A percentile compares a stretch with the other conserved stretches of the same genome.
phyloP scores from a whole-genome alignment of 1,284 basidiomycete species.

The Dichomitus squalens region DNA sequence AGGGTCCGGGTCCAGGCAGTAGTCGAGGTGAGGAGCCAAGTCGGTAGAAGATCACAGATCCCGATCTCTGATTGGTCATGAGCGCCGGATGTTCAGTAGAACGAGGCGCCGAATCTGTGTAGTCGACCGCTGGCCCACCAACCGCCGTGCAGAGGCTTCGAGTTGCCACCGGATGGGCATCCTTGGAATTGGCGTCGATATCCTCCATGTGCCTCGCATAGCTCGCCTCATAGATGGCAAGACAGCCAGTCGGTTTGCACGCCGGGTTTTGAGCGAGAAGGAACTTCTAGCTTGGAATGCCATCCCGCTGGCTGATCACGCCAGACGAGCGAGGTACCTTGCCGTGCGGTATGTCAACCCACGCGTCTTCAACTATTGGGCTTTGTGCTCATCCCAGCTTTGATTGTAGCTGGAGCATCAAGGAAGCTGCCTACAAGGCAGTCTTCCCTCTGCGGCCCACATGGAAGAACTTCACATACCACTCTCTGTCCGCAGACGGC shows the following conservation, averaged over 20 bases:
- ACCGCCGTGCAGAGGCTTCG: neutral
- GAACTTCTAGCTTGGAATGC: slow-evolving; percentile 51
- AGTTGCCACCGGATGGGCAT: slow-evolving; percentile 47
- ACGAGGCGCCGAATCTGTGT: neutral
- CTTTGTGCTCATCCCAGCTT: neutral
- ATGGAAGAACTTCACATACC: slow-evolving; percentile 78
- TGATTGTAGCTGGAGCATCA: slow-evolving; percentile 72
- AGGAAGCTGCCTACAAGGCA: slow-evolving; percentile 92
- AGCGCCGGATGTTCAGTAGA: slow-evolving; percentile 5
- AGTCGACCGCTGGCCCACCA: neutral
- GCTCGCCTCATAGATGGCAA: slow-evolving; percentile 55
- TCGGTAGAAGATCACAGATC: slow-evolving; percentile 8
- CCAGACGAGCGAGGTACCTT: slow-evolving; percentile 48
- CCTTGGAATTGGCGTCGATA: slow-evolving; percentile 79
- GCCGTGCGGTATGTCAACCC: slow-evolving; percentile 61
- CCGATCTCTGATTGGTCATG: slow-evolving; percentile 15
- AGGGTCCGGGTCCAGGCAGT: slow-evolving; percentile 7
- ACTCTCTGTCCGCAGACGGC: slow-evolving; percentile 32
- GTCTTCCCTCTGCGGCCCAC: slow-evolving; percentile 69
- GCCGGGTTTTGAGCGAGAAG: slow-evolving; percentile 62
- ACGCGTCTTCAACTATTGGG: neutral
- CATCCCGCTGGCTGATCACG: slow-evolving; percentile 29
- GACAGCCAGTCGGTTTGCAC: slow-evolving; percentile 50
- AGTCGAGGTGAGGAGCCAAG: neutral
- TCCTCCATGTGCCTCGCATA: slow-evolving; percentile 74